Conservation (phyloP, 208 protist species). For the Trypanosoma mega region DNA sequence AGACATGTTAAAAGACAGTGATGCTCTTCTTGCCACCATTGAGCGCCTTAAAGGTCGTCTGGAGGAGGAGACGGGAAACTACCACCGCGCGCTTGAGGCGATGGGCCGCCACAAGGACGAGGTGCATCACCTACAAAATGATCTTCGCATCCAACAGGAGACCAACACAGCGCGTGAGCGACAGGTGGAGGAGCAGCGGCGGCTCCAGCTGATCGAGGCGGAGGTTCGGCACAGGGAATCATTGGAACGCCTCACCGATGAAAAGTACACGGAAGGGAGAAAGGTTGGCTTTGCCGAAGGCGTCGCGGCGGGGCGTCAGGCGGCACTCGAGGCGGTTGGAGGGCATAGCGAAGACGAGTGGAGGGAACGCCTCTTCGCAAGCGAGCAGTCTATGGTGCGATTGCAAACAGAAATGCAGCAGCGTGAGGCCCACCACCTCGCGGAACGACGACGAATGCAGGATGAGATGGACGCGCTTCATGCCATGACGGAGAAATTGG, state of each 20-base stretch:
- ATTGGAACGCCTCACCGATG: slow-evolving; percentile 36
- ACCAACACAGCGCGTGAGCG: slow-evolving; percentile 32
- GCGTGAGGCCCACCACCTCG: slow-evolving; percentile 34
- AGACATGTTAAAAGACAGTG: slow-evolving; percentile 58
- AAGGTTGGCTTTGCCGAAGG: slow-evolving; percentile 42
- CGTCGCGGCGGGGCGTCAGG: slow-evolving; percentile 14
- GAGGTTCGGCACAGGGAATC: slow-evolving; percentile 47
- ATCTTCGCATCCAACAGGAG: slow-evolving; percentile 57
- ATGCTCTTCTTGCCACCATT: slow-evolving; percentile 58
- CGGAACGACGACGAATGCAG: slow-evolving; percentile 41
- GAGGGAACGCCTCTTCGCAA: slow-evolving; percentile 30
- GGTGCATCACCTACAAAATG: slow-evolving; percentile 45
- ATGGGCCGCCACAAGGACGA: slow-evolving; percentile 64
- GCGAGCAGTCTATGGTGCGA: slow-evolving; percentile 39
- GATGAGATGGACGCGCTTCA: slow-evolving; percentile 57
- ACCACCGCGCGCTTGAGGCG: slow-evolving; percentile 68
- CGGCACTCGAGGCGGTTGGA: slow-evolving; percentile 20
- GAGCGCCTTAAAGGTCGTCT: slow-evolving; percentile 49
- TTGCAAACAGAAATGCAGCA: slow-evolving; percentile 45
- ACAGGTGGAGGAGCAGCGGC: slow-evolving; percentile 52
- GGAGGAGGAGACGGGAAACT: slow-evolving; percentile 63
- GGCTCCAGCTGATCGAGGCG: slow-evolving; percentile 53
- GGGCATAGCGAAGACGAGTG: slow-evolving; percentile 26
- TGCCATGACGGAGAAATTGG: slow-evolving; percentile 36
- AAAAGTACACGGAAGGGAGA: slow-evolving; percentile 42